These are phyloP conservation scores for Aspergillus bertholletiae DNA, from an alignment of 495 filamentous ascomycete genomes.

Conservation along the genomic window DNA sequence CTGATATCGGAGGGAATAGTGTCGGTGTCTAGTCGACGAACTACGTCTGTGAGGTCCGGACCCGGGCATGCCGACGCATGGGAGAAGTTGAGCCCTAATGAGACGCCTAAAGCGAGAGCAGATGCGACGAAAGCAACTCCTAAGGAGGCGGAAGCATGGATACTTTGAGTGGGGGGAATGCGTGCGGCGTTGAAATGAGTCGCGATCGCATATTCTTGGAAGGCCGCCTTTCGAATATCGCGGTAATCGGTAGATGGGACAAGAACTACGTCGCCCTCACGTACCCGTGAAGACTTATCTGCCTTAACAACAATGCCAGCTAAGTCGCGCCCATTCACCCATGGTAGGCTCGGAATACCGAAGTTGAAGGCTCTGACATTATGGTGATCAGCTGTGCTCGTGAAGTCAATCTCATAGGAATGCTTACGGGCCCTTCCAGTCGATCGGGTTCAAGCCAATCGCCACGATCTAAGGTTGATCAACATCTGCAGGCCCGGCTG, in stretches of 20 bases:
- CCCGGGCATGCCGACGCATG: conserved; percentile 33
- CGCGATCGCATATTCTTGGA: conserved; percentile 64
- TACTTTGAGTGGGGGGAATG: conserved; percentile 43
- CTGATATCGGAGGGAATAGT: conserved; percentile 50
- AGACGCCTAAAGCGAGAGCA: conserved; percentile 55
- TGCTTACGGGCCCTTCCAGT: conserved; percentile 69
- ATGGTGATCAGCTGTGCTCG: conserved; percentile 1
- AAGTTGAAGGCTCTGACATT: conserved; percentile 56
- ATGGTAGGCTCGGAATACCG: conserved; percentile 59
- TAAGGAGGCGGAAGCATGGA: conserved; percentile 53
- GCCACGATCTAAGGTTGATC: conserved; percentile 36
- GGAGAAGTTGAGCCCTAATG: conserved; percentile 57
- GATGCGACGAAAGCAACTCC: conserved; percentile 65
- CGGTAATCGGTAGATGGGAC: conserved; percentile 69
- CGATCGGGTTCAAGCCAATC: conserved; percentile 67
- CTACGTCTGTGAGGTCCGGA: conserved; percentile 47
- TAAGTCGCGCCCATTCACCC: conserved; percentile 63
- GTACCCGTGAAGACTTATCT: conserved; percentile 41
- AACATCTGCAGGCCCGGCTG: not conserved
- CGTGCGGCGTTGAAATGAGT: conserved; percentile 61
- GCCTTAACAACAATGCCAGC: conserved; percentile 55
- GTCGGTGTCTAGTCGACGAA: conserved; percentile 33
- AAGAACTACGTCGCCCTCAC: conserved; percentile 55
- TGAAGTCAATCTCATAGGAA: not conserved
- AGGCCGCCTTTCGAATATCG: conserved; percentile 64